Percentiles rank a stretch among this genome's conserved stretches.
Conservation (phyloP, 1,284 basidiomycete genomes). For the Moesziomyces sp. region DNA sequence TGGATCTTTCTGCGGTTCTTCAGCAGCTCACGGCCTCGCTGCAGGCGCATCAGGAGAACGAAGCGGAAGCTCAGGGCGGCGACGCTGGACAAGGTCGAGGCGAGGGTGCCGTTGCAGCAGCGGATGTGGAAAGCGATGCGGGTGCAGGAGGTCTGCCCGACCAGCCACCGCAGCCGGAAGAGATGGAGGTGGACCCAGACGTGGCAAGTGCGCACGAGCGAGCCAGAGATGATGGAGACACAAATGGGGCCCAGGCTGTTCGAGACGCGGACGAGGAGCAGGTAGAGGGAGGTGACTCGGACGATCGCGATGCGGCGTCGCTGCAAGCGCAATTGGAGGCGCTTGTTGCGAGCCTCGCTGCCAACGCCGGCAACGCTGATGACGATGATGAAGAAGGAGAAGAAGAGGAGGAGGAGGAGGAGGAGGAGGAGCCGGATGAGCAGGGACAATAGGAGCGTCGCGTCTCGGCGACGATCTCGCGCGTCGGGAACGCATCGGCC, state of each 20-base stretch:
- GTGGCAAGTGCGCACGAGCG: constrained; percentile 3
- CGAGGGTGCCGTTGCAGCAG: not conserved
- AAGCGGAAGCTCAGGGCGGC: constrained; percentile 9
- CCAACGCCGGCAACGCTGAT: constrained; percentile 30
- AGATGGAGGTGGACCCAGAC: constrained; percentile 26
- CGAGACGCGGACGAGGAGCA: constrained; percentile 1
- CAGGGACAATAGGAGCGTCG: not conserved
- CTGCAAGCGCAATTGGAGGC: constrained; percentile 56
- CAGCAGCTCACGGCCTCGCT: constrained; percentile 57
- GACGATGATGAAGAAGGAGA: constrained; percentile 37
- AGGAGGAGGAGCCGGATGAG: constrained; percentile 7
- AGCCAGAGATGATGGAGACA: not conserved
- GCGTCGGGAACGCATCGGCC: too few relatives aligned
- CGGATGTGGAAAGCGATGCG: not conserved
- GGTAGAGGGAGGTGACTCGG: constrained; percentile 4
- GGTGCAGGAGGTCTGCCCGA: not conserved
- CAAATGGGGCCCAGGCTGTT: constrained; percentile 3
- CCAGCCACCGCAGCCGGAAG: constrained; percentile 4
- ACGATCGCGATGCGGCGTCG: constrained; percentile 24
- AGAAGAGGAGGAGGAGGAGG: constrained; percentile 5
- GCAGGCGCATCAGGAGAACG: constrained; percentile 35
- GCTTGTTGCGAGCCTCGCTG: constrained; percentile 54
- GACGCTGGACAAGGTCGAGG: not conserved
- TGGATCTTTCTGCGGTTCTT: constrained; percentile 47
- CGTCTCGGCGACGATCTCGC: too few relatives aligned